Evolutionary conservation across 306 rosid genomes (phyloP).

Genomic region (Gleditsia sinensis): DNA sequence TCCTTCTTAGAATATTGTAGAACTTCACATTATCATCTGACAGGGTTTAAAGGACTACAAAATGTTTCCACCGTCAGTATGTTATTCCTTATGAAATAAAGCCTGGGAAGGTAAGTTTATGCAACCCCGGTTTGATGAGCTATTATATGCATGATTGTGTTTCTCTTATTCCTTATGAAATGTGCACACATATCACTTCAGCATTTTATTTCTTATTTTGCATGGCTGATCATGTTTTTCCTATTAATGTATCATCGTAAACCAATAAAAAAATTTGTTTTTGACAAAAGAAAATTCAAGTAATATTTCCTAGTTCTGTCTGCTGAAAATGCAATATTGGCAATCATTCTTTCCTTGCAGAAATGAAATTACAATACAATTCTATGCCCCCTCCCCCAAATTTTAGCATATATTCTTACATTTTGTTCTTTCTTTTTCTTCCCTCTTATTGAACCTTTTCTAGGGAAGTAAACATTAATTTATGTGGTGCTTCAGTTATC

Average conservation of each 20-base stretch:
- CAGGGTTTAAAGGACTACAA: constrained; percentile 98
- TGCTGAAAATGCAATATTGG: not conserved
- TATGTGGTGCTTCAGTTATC: not conserved
- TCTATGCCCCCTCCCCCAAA: not conserved
- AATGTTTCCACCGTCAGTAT: constrained; percentile 97
- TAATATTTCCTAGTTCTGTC: not conserved
- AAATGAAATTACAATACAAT: not conserved
- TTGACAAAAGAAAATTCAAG: not conserved
- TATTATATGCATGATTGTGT: not conserved
- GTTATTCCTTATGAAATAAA: no score
- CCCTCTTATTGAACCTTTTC: not conserved
- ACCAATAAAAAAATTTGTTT: not conserved
- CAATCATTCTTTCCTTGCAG: not conserved
- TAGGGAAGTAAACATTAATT: not conserved
- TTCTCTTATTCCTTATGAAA: constrained; percentile 1
- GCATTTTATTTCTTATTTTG: not conserved
- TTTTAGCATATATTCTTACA: not conserved
- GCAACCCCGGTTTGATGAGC: constrained; percentile 4
- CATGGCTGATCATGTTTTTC: not conserved
- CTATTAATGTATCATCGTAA: not conserved
- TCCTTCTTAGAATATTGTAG: constrained; percentile 8
- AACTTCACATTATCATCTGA: constrained; percentile 29
- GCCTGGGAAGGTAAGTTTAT: constrained; percentile 87
- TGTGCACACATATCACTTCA: not conserved
- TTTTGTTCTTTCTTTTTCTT: not conserved